Conservation (phyloP, 192 early-diverging fungal genomes). For the Lunasporangiospora selenospora region DNA sequence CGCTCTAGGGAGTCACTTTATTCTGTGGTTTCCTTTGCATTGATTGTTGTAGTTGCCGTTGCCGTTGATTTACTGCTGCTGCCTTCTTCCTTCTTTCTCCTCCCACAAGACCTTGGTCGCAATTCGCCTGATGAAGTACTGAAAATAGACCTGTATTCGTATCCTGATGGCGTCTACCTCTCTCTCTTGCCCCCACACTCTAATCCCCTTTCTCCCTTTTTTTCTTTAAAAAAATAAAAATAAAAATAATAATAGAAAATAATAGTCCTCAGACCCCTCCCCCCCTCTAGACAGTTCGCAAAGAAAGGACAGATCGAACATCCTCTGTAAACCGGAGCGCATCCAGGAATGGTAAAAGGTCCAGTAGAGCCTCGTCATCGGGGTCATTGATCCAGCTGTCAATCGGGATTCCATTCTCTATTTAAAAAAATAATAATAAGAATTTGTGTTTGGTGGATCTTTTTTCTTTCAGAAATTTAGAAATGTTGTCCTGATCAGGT, state of each 20-base stretch:
- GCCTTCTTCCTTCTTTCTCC: too few species aligned
- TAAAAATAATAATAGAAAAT: neutral
- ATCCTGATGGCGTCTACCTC: too few species aligned
- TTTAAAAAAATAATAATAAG: neutral
- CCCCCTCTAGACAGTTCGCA: constrained; percentile 50
- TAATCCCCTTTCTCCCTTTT: too few species aligned
- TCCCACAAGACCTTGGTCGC: too few species aligned
- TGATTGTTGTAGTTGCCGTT: too few species aligned
- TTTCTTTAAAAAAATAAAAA: neutral
- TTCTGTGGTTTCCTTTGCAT: too few species aligned
- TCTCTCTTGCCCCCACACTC: too few species aligned
- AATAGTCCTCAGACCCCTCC: neutral
- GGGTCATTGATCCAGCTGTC: constrained; percentile 83
- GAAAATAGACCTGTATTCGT: too few species aligned
- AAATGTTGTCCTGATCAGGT: neutral
- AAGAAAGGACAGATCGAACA: constrained; percentile 76
- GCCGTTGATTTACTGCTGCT: too few species aligned
- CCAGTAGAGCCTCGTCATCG: constrained; percentile 82
- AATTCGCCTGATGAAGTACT: too few species aligned
- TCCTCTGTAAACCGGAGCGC: constrained; percentile 87
- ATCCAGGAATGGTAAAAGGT: constrained; percentile 88
- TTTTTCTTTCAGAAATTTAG: neutral
- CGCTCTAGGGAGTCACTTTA: too few species aligned
- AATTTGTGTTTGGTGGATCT: neutral
- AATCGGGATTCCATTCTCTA: constrained; percentile 92